Evolutionary conservation across 78 protist species (phyloP).

Genomic region (Dictyostelium brefeldianum): DNA sequence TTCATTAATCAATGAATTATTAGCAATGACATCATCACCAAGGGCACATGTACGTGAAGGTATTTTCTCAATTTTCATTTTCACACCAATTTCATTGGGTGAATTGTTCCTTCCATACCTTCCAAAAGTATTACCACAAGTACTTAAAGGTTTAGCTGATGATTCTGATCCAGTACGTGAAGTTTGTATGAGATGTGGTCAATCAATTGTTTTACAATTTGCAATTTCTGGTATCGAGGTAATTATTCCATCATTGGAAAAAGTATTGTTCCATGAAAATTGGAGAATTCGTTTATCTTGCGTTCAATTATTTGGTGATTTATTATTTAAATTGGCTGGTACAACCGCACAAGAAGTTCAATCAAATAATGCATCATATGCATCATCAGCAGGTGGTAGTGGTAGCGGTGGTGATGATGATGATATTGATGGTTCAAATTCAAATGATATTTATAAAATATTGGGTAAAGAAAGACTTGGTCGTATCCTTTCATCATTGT

Average conservation of each 20-base stretch:
- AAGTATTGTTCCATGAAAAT: slow-evolving; percentile 90
- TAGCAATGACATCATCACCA: slow-evolving; percentile 70
- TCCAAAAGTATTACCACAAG: slow-evolving; percentile 70
- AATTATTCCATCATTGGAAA: slow-evolving; percentile 89
- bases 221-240: slow-evolving; percentile 83
- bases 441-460: slow-evolving; percentile 29
- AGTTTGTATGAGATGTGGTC: slow-evolving; percentile 91
- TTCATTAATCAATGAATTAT: slow-evolving; percentile 66
- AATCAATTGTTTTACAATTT: slow-evolving; percentile 83
- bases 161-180: slow-evolving; percentile 92
- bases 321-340: slow-evolving; percentile 83
- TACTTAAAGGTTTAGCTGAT: slow-evolving; percentile 92
- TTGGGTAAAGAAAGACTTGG: slow-evolving; percentile 85
- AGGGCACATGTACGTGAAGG: slow-evolving; percentile 84
- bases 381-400: slow-evolving; percentile 23
- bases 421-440: not conserved
- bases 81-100: slow-evolving; percentile 86
- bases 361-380: slow-evolving; percentile 28
- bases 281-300: slow-evolving; percentile 93
- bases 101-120: slow-evolving; percentile 75
- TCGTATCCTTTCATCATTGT: slow-evolving; percentile 86
- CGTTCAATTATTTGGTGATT: slow-evolving; percentile 93
- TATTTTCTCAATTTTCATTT: slow-evolving; percentile 69
- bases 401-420: slow-evolving; percentile 32
- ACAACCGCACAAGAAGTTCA: slow-evolving; percentile 7